Percentiles rank a stretch among this genome's conserved stretches.
Conservation (phyloP, 495 filamentous ascomycete species). For the Neurospora sp. region DNA sequence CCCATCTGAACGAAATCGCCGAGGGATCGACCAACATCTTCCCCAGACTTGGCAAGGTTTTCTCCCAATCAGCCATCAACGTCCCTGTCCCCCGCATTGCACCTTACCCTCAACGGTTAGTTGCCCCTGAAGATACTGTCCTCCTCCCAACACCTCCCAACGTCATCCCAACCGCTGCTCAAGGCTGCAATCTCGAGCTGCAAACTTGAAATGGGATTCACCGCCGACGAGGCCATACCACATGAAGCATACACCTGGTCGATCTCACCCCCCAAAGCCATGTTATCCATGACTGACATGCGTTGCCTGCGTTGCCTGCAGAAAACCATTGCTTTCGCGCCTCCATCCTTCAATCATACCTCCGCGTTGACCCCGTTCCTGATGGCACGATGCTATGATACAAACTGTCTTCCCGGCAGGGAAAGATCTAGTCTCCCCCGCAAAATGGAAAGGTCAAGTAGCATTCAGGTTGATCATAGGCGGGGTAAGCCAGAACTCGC, state of each 20-base stretch:
- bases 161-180: background rate
- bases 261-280: background rate
- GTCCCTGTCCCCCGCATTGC: background rate
- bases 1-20: background rate
- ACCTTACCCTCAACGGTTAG: background rate
- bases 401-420: background rate
- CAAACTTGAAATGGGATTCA: background rate
- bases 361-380: background rate
- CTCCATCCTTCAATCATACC: background rate
- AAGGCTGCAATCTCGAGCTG: background rate
- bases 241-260: background rate
- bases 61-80: background rate
- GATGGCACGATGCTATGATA: background rate
- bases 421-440: background rate
- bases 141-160: background rate
- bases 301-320: background rate
- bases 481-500: background rate
- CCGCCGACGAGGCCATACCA: background rate
- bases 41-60: constrained; percentile 3
- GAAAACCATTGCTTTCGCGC: background rate
- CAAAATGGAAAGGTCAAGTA: background rate
- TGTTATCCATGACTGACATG: background rate
- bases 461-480: background rate
- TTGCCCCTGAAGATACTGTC: background rate
- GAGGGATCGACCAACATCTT: constrained; percentile 4